Evolutionary conservation across 1,284 basidiomycete genomes (phyloP).

Genomic region (Cutaneotrichosporon cavernicola): DNA sequence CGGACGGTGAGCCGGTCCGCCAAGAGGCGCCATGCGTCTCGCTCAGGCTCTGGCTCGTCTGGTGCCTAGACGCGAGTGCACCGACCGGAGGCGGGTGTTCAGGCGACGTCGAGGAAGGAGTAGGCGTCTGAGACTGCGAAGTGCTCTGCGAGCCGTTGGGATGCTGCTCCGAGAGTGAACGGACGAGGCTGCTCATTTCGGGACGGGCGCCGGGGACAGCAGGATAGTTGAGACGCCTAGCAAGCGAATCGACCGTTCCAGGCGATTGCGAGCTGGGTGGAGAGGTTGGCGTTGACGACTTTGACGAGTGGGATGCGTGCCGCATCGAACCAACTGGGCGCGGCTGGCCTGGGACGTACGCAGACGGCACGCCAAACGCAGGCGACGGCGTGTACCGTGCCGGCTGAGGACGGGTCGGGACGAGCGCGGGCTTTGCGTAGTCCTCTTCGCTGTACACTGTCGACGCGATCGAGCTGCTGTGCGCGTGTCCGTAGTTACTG

Average conservation of each 20-base stretch:
- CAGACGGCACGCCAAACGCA: conserved; percentile 4
- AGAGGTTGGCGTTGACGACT: conserved; percentile 11
- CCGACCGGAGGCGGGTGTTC: conserved; percentile 16
- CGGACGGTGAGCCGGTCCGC: conserved; percentile 9
- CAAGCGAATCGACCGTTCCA: neutral
- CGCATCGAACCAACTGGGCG: conserved; percentile 38
- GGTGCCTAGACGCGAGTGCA: conserved; percentile 18
- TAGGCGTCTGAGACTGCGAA: conserved; percentile 11
- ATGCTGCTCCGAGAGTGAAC: conserved; percentile 16
- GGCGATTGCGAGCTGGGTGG: neutral
- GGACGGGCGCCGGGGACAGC: neutral
- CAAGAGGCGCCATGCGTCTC: conserved; percentile 4
- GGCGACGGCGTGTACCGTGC: conserved; percentile 36
- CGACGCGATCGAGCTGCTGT: conserved; percentile 8
- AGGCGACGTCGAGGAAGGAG: neutral
- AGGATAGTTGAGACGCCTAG: conserved; percentile 3
- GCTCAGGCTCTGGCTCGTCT: conserved; percentile 17
- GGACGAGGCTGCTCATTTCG: conserved; percentile 10
- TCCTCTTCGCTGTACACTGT: conserved; percentile 13
- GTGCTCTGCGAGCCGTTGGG: neutral
- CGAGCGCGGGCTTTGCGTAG: conserved; percentile 30
- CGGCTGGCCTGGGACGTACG: conserved; percentile 47
- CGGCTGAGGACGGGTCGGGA: conserved; percentile 39
- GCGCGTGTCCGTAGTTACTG: neutral
- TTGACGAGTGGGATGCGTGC: conserved; percentile 14